A percentile compares a stretch with the other conserved stretches of the same genome.
These are phyloP conservation scores for Annulohypoxylon nitens DNA, from an alignment of 495 filamentous ascomycete species.

Conservation along the genomic window DNA sequence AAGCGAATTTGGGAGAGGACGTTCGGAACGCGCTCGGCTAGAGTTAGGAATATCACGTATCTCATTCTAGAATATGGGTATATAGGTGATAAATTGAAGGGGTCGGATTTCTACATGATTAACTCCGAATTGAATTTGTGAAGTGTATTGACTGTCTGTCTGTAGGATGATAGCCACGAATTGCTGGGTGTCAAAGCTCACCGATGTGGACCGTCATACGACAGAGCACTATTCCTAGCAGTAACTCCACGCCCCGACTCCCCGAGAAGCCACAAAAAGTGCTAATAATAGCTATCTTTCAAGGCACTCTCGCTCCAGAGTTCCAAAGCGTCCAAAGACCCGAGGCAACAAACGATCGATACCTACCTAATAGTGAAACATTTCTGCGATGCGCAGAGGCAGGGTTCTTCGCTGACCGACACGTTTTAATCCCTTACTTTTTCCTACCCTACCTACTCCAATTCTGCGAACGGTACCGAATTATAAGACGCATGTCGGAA, in stretches of 20 bases:
- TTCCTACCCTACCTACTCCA: slow-evolving; percentile 22
- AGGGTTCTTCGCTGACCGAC: not conserved
- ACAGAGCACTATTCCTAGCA: not conserved
- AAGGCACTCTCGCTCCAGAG: not conserved
- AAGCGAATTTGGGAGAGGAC: not conserved
- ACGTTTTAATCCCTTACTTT: slow-evolving; percentile 8
- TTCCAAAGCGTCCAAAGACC: not conserved
- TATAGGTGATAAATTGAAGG: not conserved
- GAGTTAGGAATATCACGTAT: not conserved
- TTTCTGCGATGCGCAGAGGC: not conserved
- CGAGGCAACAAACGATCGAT: not conserved
- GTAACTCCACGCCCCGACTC: not conserved
- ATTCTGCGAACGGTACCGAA: slow-evolving; percentile 13
- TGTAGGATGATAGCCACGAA: too few relatives aligned
- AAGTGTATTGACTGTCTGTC: not conserved
- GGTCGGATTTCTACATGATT: not conserved
- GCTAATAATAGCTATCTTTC: not conserved
- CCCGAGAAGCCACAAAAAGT: not conserved
- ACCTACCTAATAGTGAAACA: not conserved
- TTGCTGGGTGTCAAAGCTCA: too few relatives aligned
- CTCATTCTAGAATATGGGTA: not conserved
- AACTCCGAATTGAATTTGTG: not conserved
- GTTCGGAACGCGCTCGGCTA: not conserved
- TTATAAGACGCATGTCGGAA: not conserved
- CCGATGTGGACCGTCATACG: not conserved